A percentile compares a stretch with the other conserved stretches of the same genome.
Evolutionary conservation across 2,329 filamentous ascomycete genomes (phyloP).

Genomic region (Venturia asperata): DNA sequence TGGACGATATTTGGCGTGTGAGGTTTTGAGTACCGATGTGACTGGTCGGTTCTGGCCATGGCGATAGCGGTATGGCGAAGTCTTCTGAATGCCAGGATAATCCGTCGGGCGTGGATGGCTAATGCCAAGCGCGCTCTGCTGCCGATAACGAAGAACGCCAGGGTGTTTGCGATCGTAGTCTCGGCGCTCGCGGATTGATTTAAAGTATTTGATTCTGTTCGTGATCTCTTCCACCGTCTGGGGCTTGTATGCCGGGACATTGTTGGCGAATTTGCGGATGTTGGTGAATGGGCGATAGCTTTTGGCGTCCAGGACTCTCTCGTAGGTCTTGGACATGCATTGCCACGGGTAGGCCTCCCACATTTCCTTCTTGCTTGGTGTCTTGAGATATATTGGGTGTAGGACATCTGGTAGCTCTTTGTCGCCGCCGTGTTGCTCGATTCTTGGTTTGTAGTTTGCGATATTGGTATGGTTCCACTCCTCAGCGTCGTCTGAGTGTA

Average conservation of each 20-base stretch:
- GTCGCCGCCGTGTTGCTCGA: not conserved
- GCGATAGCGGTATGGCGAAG: not conserved
- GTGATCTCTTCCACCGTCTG: constrained; percentile 4
- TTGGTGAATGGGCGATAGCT: constrained; percentile 9
- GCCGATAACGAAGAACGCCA: not conserved
- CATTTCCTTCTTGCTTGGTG: not conserved
- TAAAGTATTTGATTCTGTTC: constrained; percentile 1
- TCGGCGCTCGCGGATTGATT: not conserved
- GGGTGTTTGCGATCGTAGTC: constrained; percentile 7
- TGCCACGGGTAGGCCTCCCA: not conserved
- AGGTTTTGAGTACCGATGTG: constrained; percentile 12
- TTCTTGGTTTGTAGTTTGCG: constrained; percentile 1
- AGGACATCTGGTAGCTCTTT: constrained; percentile 4
- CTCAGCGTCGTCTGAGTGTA: not conserved
- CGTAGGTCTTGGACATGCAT: constrained; percentile 9
- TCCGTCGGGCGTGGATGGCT: not conserved
- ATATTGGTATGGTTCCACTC: constrained; percentile 4
- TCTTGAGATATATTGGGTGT: not conserved
- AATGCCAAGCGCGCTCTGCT: not conserved
- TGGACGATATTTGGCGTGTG: not conserved
- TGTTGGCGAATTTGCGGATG: not conserved
- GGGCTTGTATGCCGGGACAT: not conserved
- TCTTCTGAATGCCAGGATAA: not conserved
- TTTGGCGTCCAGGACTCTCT: constrained; percentile 1
- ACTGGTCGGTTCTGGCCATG: constrained; percentile 4